Percentiles rank a stretch among this genome's conserved stretches.
Evolutionary conservation across 768 basidiomycete species (phyloP).

Genomic region (Trametes cingulata): DNA sequence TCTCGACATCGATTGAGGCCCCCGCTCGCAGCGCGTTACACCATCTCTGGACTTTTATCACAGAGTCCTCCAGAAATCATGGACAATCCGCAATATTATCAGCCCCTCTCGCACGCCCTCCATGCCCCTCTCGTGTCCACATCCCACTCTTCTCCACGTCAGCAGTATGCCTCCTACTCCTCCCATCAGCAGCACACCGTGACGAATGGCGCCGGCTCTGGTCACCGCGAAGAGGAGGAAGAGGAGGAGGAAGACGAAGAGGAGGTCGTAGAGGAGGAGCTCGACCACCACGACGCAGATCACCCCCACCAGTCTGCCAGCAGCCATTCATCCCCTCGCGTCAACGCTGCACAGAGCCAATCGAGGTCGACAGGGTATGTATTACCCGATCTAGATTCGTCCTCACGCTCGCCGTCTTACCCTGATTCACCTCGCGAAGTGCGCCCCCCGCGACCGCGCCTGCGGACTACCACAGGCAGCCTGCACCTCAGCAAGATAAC

Average conservation of each 20-base stretch:
- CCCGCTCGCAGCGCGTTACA: slow-evolving; percentile 29
- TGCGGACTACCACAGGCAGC: slow-evolving; percentile 24
- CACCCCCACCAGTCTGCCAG: slow-evolving; percentile 32
- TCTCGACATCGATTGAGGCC: slow-evolving; percentile 27
- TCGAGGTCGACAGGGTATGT: slow-evolving; percentile 32
- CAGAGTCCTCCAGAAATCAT: slow-evolving; percentile 34
- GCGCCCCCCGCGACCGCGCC: slow-evolving; percentile 26
- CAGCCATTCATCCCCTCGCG: slow-evolving; percentile 31
- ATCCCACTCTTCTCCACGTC: slow-evolving; percentile 28
- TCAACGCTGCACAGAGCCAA: slow-evolving; percentile 27
- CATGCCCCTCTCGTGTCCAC: slow-evolving; percentile 48
- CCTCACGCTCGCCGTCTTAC: slow-evolving; percentile 7
- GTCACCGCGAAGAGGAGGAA: slow-evolving; percentile 50
- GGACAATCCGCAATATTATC: slow-evolving; percentile 81
- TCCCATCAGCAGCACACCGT: slow-evolving; percentile 32
- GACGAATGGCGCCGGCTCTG: slow-evolving; percentile 28
- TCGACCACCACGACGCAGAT: slow-evolving; percentile 38
- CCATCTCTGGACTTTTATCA: slow-evolving; percentile 26
- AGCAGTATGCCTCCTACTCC: slow-evolving; percentile 32
- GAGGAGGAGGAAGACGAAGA: slow-evolving; percentile 78
- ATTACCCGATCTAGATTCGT: slow-evolving; percentile 23
- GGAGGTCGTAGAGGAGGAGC: slow-evolving; percentile 69
- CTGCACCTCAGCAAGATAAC: slow-evolving; percentile 32
- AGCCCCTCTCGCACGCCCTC: slow-evolving; percentile 77
- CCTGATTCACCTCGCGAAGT: slow-evolving; percentile 25